phyloP scores from a whole-genome alignment of 192 early-diverging fungal genomes.

The Linnemannia hyalina region DNA sequence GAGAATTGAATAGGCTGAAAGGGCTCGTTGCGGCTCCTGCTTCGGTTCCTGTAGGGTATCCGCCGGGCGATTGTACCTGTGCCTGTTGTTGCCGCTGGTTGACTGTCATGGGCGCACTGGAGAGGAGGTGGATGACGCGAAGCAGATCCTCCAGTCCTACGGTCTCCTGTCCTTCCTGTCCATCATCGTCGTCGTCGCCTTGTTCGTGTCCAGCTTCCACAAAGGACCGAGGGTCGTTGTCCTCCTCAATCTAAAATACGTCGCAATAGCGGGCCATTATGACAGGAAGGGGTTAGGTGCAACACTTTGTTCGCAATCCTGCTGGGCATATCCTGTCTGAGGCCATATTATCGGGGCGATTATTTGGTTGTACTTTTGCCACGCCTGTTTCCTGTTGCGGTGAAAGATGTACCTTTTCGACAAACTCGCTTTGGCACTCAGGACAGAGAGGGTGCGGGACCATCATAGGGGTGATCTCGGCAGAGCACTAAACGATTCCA shows the following conservation, averaged over 20 bases:
- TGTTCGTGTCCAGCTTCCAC: constrained; percentile 8
- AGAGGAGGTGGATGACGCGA: constrained; percentile 17
- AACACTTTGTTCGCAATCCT: not conserved
- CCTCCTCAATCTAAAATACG: constrained; percentile 36
- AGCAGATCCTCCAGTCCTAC: constrained; percentile 23
- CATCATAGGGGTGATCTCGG: constrained; percentile 66
- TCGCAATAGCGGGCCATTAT: not conserved
- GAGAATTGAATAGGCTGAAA: not conserved
- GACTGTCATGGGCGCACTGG: not conserved
- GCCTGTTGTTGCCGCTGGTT: constrained; percentile 18
- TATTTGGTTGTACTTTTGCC: not conserved
- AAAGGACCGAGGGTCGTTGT: constrained; percentile 44
- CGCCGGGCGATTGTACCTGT: constrained; percentile 20
- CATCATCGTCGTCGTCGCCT: constrained; percentile 18
- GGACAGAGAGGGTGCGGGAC: constrained; percentile 85
- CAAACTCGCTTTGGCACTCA: constrained; percentile 80
- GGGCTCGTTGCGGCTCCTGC: not conserved
- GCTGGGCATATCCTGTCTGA: not conserved
- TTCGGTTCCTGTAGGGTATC: constrained; percentile 18
- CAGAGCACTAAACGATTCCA: constrained; percentile 29
- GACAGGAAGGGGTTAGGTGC: not conserved
- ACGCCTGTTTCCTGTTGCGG: not conserved
- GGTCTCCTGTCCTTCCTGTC: constrained; percentile 10
- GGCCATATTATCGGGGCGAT: not conserved
- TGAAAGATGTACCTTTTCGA: constrained; percentile 78